Conservation (phyloP, 1,284 basidiomycete genomes). For the Leccinum griseonigrum region DNA sequence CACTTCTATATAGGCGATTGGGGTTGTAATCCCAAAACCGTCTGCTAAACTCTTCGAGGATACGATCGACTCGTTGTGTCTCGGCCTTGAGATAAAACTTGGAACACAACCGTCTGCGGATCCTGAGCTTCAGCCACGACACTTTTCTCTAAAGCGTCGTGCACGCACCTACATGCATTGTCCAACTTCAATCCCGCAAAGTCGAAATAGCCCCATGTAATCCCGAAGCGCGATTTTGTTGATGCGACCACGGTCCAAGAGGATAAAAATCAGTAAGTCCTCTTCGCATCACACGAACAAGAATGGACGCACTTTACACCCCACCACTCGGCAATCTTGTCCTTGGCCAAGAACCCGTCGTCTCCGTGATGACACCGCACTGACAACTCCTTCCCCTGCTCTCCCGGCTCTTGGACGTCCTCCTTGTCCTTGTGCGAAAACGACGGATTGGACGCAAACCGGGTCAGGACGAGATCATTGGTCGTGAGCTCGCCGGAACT, state of each 20-base stretch:
- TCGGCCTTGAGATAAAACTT: slow-evolving; percentile 95
- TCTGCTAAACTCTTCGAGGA: slow-evolving; percentile 87
- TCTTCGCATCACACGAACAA: not conserved
- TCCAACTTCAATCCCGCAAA: slow-evolving; percentile 83
- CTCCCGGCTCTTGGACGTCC: slow-evolving; percentile 57
- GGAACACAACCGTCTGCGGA: slow-evolving; percentile 73
- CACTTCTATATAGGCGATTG: slow-evolving; percentile 72
- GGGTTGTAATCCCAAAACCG: slow-evolving; percentile 94
- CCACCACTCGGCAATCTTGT: slow-evolving; percentile 47
- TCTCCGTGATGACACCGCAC: slow-evolving; percentile 86
- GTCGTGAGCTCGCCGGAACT: slow-evolving; percentile 53
- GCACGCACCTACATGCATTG: slow-evolving; percentile 79
- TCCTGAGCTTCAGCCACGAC: slow-evolving; percentile 14
- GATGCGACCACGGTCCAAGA: slow-evolving; percentile 55
- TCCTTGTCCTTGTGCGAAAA: slow-evolving; percentile 52
- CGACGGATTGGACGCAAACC: slow-evolving; percentile 45
- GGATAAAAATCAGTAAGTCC: slow-evolving; percentile 5
- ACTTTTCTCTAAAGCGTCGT: not conserved
- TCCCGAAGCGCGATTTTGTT: slow-evolving; percentile 74
- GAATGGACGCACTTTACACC: slow-evolving; percentile 49
- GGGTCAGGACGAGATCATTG: slow-evolving; percentile 42
- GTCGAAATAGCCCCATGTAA: slow-evolving; percentile 89
- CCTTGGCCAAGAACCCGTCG: slow-evolving; percentile 74
- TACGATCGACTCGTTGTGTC: slow-evolving; percentile 97
- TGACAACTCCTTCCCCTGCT: slow-evolving; percentile 72